Evolutionary conservation across 2,329 filamentous ascomycete genomes (phyloP).

Genomic region (Fusarium poae): DNA sequence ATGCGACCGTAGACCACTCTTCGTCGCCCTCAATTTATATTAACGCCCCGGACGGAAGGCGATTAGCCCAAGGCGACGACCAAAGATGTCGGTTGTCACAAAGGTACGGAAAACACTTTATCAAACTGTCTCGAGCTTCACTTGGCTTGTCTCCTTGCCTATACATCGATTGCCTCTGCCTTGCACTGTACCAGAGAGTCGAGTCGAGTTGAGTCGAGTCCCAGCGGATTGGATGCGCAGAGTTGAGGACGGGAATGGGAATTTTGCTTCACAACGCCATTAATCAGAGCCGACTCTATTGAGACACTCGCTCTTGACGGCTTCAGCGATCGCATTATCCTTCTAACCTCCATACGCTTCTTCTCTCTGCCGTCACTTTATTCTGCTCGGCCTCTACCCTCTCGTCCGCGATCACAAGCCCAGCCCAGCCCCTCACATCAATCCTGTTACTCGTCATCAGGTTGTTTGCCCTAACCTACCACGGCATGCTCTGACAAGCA

Average conservation of each 20-base stretch:
- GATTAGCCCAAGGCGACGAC: conserved; percentile 62
- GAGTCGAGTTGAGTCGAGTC: too few relatives aligned
- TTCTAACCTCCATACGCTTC: not conserved
- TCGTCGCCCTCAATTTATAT: conserved; percentile 53
- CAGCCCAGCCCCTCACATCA: conserved; percentile 33
- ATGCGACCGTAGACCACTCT: conserved; percentile 56
- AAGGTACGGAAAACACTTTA: conserved; percentile 62
- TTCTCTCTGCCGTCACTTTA: conserved; percentile 2
- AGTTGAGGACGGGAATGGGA: not conserved
- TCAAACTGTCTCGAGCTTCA: not conserved
- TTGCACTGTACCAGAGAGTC: not conserved
- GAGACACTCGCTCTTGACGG: conserved; percentile 20
- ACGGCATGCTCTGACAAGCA: conserved; percentile 12
- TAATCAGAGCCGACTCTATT: conserved; percentile 8
- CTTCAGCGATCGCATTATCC: conserved; percentile 22
- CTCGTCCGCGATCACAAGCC: conserved; percentile 20
- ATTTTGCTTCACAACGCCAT: conserved; percentile 30
- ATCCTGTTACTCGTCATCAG: conserved; percentile 38
- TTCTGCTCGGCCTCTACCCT: conserved; percentile 5
- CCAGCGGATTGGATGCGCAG: conserved; percentile 10
- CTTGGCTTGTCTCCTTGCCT: not conserved
- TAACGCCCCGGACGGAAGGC: conserved; percentile 59
- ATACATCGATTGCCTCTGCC: conserved; percentile 3
- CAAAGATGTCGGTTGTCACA: conserved; percentile 72
- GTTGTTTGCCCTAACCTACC: conserved; percentile 44